Evolutionary conservation across 306 rosid species (phyloP).

Genomic region (Elaeagnus macrophylla): DNA sequence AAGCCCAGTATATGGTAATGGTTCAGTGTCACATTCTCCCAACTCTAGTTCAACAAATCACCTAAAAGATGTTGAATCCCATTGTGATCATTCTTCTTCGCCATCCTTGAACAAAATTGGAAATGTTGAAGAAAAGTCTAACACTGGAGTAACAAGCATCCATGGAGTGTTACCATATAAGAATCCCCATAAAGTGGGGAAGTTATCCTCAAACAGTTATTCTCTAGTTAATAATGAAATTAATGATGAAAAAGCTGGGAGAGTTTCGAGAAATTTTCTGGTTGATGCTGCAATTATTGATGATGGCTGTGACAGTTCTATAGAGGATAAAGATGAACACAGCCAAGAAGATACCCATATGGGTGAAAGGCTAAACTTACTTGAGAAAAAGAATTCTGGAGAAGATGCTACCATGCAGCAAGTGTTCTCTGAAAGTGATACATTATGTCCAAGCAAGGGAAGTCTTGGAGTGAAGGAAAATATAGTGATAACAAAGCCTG

Average conservation of each 20-base stretch:
- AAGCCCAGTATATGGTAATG: slow-evolving; percentile 48
- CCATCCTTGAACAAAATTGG: slow-evolving; percentile 20
- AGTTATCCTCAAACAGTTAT: slow-evolving; percentile 7
- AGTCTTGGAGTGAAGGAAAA: slow-evolving; percentile 30
- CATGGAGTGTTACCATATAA: slow-evolving; percentile 23
- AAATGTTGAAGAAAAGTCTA: slow-evolving; percentile 30
- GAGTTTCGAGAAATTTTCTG: slow-evolving; percentile 17
- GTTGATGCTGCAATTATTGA: slow-evolving; percentile 27
- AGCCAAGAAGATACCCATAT: slow-evolving; percentile 8
- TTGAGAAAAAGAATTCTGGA: slow-evolving; percentile 24
- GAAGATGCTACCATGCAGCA: slow-evolving; percentile 31
- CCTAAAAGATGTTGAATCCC: slow-evolving; percentile 27
- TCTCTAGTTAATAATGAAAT: slow-evolving; percentile 10
- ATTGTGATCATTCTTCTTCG: slow-evolving; percentile 37
- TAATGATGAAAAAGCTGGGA: slow-evolving; percentile 18
- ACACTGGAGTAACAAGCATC: slow-evolving; percentile 28
- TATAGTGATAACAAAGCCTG: slow-evolving; percentile 37
- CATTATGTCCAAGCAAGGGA: slow-evolving; percentile 19
- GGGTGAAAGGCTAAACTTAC: slow-evolving; percentile 21
- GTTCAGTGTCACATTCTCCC: slow-evolving; percentile 31
- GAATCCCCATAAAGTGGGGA: slow-evolving; percentile 8
- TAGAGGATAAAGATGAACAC: slow-evolving; percentile 27
- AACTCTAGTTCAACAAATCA: slow-evolving; percentile 26
- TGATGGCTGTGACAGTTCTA: slow-evolving; percentile 21
- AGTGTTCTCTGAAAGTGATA: slow-evolving; percentile 20